Evolutionary conservation across 1,284 basidiomycete genomes (phyloP).

Genomic region (Afroboletus lepidellus): DNA sequence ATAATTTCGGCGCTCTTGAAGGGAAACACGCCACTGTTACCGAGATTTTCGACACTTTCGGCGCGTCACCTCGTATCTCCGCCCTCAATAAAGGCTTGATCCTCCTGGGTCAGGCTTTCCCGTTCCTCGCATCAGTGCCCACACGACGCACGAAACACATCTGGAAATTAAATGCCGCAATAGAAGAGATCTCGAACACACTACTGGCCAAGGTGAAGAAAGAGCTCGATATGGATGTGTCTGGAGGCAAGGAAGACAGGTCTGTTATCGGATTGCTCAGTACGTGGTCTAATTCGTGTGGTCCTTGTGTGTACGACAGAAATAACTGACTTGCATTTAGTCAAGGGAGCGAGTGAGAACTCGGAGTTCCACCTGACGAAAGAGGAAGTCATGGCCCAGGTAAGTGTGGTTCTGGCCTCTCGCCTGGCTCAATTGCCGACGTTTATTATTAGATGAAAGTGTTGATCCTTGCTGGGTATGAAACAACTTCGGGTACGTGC

Average conservation of each 20-base stretch:
- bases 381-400: conserved; percentile 67
- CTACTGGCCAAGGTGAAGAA: conserved; percentile 43
- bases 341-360: conserved; percentile 39
- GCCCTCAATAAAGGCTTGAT: background rate
- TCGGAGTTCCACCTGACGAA: conserved; percentile 51
- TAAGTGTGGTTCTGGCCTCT: conserved; percentile 4
- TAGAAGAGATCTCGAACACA: conserved; percentile 46
- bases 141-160: conserved; percentile 19
- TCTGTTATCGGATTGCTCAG: conserved; percentile 44
- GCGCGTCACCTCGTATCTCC: background rate
- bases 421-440: background rate
- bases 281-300: background rate
- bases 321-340: background rate
- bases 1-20: conserved; percentile 22
- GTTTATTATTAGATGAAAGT: conserved; percentile 33
- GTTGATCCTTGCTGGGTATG: conserved; percentile 40
- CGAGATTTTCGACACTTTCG: background rate
- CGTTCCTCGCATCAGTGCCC: background rate
- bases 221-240: conserved; percentile 36
- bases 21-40: conserved; percentile 37
- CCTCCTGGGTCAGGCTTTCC: conserved; percentile 16
- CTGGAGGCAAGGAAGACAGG: conserved; percentile 39
- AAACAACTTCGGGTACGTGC: conserved; percentile 39
- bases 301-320: background rate
- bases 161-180: conserved; percentile 36